phyloP scores from a whole-genome alignment of 495 filamentous ascomycete genomes.

The Penicillium canariense region DNA sequence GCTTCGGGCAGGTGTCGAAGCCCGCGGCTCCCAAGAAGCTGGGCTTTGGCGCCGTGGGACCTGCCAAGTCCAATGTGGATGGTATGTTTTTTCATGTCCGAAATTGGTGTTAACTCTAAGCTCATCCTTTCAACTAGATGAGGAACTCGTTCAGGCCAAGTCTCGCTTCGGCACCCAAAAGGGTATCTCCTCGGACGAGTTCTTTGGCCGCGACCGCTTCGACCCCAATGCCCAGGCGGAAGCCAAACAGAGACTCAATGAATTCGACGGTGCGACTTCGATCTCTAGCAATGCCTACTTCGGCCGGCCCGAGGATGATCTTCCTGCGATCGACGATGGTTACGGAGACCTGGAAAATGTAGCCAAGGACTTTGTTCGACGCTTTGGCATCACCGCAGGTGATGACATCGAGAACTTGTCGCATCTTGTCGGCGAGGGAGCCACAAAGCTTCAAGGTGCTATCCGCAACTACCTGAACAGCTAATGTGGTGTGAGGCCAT shows the following conservation, averaged over 20 bases:
- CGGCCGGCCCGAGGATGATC: constrained; percentile 77
- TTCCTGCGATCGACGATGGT: constrained; percentile 55
- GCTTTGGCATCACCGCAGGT: constrained; percentile 90
- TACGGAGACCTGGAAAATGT: constrained; percentile 89
- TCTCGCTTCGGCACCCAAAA: constrained; percentile 79
- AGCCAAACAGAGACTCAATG: constrained; percentile 79
- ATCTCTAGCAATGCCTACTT: constrained; percentile 98
- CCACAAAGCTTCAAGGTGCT: constrained; percentile 76
- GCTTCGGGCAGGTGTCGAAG: constrained; percentile 81
- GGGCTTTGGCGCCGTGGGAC: constrained; percentile 84
- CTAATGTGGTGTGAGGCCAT: constrained; percentile 32
- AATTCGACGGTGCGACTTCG: constrained; percentile 87
- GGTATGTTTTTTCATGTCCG: constrained; percentile 47
- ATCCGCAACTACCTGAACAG: constrained; percentile 80
- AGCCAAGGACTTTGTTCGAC: constrained; percentile 90
- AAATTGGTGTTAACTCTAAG: neutral
- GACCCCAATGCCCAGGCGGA: constrained; percentile 78
- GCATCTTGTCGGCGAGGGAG: constrained; percentile 78
- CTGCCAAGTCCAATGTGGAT: constrained; percentile 59
- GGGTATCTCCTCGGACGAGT: constrained; percentile 96
- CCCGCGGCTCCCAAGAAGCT: constrained; percentile 67
- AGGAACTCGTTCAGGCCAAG: constrained; percentile 38
- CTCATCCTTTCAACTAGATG: constrained; percentile 28
- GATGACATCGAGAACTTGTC: constrained; percentile 92
- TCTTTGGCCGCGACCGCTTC: constrained; percentile 87